Percentiles rank a stretch among this genome's conserved stretches.
These are phyloP conservation scores for Fusarium anguioides DNA, from an alignment of 2,329 filamentous ascomycete species.

Conservation along the genomic window DNA sequence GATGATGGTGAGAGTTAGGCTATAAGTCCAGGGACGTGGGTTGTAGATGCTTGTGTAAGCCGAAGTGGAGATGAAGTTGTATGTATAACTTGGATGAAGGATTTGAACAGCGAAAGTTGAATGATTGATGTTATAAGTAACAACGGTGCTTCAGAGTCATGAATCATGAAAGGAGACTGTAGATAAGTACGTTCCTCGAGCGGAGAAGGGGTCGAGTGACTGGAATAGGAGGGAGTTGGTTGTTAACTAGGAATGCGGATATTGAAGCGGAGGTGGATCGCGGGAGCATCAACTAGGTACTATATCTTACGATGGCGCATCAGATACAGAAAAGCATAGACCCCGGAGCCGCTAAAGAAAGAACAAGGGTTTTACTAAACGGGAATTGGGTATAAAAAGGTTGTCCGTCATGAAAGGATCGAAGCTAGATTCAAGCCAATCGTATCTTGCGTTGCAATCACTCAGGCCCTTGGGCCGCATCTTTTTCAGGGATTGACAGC, in stretches of 20 bases:
- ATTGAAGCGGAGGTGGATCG: constrained; percentile 28
- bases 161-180: background rate
- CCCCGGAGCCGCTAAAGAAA: constrained; percentile 15
- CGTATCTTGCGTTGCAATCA: constrained; percentile 2
- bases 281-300: constrained; percentile 26
- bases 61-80: background rate
- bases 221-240: constrained; percentile 14
- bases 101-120: constrained; percentile 9
- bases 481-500: constrained; percentile 11
- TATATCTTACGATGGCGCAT: constrained; percentile 38
- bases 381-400: background rate
- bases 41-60: background rate
- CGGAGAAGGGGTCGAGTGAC: background rate
- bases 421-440: constrained; percentile 20
- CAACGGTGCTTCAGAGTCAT: background rate
- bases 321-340: constrained; percentile 7
- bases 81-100: background rate
- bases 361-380: constrained; percentile 1
- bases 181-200: background rate
- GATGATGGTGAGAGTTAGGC: constrained; percentile 4
- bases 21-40: constrained; percentile 17
- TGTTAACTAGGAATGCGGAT: background rate
- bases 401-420: background rate
- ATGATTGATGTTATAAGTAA: background rate
- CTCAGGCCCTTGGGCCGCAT: constrained; percentile 12